Conservation (phyloP, 2,329 filamentous ascomycete species). For the Tolypocladium sp. region DNA sequence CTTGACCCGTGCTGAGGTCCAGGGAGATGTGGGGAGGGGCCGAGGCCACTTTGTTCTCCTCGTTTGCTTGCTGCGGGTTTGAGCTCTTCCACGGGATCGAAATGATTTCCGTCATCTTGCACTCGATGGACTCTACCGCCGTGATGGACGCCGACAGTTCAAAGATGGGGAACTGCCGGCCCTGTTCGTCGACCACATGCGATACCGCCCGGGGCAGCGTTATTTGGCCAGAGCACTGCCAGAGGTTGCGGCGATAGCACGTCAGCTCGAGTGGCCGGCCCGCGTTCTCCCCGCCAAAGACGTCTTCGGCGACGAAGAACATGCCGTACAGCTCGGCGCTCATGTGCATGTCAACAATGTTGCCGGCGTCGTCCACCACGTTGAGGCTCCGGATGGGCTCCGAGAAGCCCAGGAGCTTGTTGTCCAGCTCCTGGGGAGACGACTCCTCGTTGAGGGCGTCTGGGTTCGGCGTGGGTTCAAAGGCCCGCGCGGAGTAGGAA, state of each 20-base stretch:
- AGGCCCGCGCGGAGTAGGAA: conserved; percentile 42
- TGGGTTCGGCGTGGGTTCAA: conserved; percentile 32
- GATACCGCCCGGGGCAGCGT: conserved; percentile 65
- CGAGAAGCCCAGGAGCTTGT: conserved; percentile 68
- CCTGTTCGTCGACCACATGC: conserved; percentile 63
- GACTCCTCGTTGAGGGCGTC: conserved; percentile 36
- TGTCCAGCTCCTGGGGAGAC: conserved; percentile 50
- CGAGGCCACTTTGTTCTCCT: conserved; percentile 38
- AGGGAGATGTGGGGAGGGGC: conserved; percentile 46
- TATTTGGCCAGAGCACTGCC: conserved; percentile 86
- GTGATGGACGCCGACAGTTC: conserved; percentile 75
- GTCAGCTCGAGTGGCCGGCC: conserved; percentile 70
- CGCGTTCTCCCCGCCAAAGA: conserved; percentile 52
- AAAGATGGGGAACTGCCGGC: conserved; percentile 66
- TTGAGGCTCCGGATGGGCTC: conserved; percentile 50
- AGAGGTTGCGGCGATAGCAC: conserved; percentile 89
- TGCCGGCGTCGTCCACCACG: conserved; percentile 56
- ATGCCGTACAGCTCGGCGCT: conserved; percentile 74
- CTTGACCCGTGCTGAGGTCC: conserved; percentile 50
- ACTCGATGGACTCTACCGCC: conserved; percentile 85
- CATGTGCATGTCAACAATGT: conserved; percentile 56
- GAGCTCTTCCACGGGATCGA: conserved; percentile 91
- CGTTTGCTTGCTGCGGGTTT: conserved; percentile 38
- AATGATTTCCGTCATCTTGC: conserved; percentile 87
- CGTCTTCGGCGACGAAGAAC: conserved; percentile 81